Evolutionary conservation across 305 asterid species (phyloP), one percentile per base, ranked within the genome.

Genomic region (Rubia tinctorum): DNA sequence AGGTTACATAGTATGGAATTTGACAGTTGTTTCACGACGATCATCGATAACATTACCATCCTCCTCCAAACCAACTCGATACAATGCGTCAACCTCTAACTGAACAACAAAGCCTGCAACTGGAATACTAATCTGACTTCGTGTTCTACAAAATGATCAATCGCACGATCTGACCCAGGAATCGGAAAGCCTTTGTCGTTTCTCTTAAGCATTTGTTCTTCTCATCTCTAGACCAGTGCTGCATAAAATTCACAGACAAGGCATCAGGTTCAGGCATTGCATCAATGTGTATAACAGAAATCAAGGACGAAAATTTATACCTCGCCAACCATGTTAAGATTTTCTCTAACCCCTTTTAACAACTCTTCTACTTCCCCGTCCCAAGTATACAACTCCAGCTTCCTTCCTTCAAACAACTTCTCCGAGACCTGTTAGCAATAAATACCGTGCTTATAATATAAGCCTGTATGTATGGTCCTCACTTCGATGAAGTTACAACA

Each of bases 151-250:
- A 79, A 74, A 93, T 84, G 80, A 93, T 93, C 60, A 93, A 82
- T 73, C 97, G 87, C 59, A 91, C 88, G 13, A 91, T 91, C 85
- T 91, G 97, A 78, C 96, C 97, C 71, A 94, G 81, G 79, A 73
- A 91, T 49, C 95, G 91, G 81, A 88, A 91, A 60, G 96, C 87
- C 83, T 94, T 94, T 7, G 96, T 87, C 55, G 89, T 73, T 88
- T 94, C 97, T 75, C 90, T 88, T 45, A 94, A 73, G 77, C 97
- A 91, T 83, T 78, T 91, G 76, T 87, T 91, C 72, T 88, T 94
- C 85, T 83, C 93, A 65, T 88, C 88, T 84, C 97, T 86, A 39
- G 93, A 61, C 97, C 97, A 93, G 78, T 91, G 96, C 96, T 93
- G 88, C 76, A 82, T 79, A 45, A 72, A 27, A 73, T 75, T 59